Evolutionary conservation across 805 yeast species (phyloP).

Genomic region (Starmerella vaccinii): DNA sequence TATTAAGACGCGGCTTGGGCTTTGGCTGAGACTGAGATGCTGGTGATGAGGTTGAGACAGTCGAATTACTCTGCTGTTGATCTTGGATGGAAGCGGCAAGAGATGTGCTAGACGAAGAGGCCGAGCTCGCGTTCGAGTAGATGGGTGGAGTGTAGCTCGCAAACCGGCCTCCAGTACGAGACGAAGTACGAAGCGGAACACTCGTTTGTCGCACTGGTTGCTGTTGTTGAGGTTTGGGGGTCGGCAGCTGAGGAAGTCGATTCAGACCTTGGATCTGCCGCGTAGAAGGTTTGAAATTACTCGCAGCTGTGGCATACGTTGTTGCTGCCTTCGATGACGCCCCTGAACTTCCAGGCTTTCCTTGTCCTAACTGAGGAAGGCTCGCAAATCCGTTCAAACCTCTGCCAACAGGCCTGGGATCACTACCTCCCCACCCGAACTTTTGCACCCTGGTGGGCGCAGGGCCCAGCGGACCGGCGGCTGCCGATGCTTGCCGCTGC

Average conservation of each 20-base stretch:
- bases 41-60: no score
- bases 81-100: neutral
- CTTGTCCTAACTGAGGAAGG: slow-evolving; percentile 20
- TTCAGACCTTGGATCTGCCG: slow-evolving; percentile 9
- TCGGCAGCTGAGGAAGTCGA: neutral
- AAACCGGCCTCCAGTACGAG: neutral
- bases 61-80: neutral
- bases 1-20: neutral
- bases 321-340: neutral
- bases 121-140: neutral
- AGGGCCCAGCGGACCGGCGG: neutral
- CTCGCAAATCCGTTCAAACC: slow-evolving; percentile 5
- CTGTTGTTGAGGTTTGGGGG: neutral
- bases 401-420: slow-evolving; percentile 6
- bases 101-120: neutral
- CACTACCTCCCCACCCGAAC: slow-evolving; percentile 14
- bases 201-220: slow-evolving; percentile 4
- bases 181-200: neutral
- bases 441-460: slow-evolving; percentile 5
- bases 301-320: neutral
- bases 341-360: neutral
- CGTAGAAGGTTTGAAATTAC: neutral
- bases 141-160: neutral
- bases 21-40: neutral
- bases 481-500: neutral